Evolutionary conservation across 495 filamentous ascomycete genomes (phyloP), one percentile per base, ranked within the genome.

Genomic region (Penicillium flavigenum): DNA sequence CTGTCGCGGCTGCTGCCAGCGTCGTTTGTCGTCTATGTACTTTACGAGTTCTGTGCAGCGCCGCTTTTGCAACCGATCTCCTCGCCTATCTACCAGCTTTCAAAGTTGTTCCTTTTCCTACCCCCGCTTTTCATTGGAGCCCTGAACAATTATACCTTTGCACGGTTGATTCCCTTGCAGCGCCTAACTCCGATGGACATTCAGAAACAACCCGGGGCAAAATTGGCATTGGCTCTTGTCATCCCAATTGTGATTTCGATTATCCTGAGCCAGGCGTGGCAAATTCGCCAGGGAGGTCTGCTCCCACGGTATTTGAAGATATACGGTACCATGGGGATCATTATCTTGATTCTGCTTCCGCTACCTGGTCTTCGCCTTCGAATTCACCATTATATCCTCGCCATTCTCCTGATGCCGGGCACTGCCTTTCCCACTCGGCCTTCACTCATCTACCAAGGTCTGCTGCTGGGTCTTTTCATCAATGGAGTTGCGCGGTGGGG

Each of bases 321-420:
- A 9, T 98, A 98, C 65, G 60, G 82, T 10, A 77, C 88, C 27
- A 79, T 86, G 49, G 64, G 73, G 0, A 71, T 76, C 1, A 79
- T 90, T 17, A 68, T 83, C 4, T 50, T 89, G 45, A 71, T 90
- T 54, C 79, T 89, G 42, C 76, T 92, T 0, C 79, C 84, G 0
- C 72, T 96, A 11, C 92, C 94, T 0, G 82, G 83, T n/a, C 85
- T 96, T n/a, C 87, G 82, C 47, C 81, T 98, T 47, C 83, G 94
- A 11, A 92, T 98, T 55, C 95, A 98, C 64, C 94, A 98, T 66
- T 98, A 98, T 62, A 88, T 98, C 61, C 81, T 98, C 14, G 92
- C 89, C 11, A 80, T 89, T 27, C 76, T 97, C 2, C 81, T 98
- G 0, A 83, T 96, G 14, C 91, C 90, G 0, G 91, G 91, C 0